Evolutionary conservation across 768 basidiomycete species (phyloP).

Genomic region (Tylopilus sp.): DNA sequence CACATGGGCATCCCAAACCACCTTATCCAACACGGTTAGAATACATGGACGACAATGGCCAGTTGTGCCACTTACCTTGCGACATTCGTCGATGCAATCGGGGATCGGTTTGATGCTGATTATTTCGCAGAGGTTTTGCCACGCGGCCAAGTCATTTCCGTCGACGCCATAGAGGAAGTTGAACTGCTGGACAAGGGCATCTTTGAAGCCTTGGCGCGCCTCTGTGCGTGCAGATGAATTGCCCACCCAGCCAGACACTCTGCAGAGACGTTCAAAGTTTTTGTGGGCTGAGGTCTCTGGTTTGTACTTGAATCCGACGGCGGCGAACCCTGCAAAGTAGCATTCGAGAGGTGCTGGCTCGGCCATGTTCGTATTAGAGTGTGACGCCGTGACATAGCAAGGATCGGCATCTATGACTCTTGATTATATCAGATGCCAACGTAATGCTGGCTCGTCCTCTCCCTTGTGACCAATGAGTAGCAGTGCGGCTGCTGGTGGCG

Average conservation of each 20-base stretch:
- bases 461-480: no score
- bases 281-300: slow-evolving; percentile 4
- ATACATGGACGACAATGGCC: not conserved
- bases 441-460: no score
- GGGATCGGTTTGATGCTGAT: slow-evolving; percentile 17
- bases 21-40: slow-evolving; percentile 5
- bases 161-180: slow-evolving; percentile 22
- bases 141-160: slow-evolving; percentile 11
- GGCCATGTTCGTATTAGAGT: no score
- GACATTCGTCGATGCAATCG: slow-evolving; percentile 13
- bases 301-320: slow-evolving; percentile 11
- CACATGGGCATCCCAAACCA: slow-evolving; percentile 23
- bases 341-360: slow-evolving; percentile 10
- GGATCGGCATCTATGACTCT: no score
- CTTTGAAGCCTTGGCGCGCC: slow-evolving; percentile 10
- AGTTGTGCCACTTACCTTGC: slow-evolving; percentile 5
- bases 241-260: slow-evolving; percentile 1
- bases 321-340: slow-evolving; percentile 13
- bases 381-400: no score
- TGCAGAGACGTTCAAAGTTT: slow-evolving; percentile 18
- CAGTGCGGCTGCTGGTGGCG: no score
- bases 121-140: slow-evolving; percentile 20
- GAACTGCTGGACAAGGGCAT: slow-evolving; percentile 26
- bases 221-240: not conserved
- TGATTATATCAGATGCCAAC: no score